Evolutionary conservation across 1,284 basidiomycete species (phyloP), one percentile per base, ranked within the genome.

Genomic region (Malassezia vespertilionis): DNA sequence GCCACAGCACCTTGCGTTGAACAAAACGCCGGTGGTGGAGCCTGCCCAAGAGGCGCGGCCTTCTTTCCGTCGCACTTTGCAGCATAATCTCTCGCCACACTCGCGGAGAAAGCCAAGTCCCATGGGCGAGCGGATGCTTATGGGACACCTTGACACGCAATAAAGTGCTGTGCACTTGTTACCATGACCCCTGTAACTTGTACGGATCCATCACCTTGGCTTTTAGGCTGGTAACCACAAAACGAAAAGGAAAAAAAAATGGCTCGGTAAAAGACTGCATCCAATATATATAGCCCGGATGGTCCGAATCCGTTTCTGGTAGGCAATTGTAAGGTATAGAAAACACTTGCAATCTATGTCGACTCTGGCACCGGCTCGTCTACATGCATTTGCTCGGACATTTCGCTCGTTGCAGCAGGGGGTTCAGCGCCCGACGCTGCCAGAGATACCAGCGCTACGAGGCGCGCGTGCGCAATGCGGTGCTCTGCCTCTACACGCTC

Each of bases 121-220:
- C 1, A 64, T 64, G 62, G 58, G 62, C 14, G 62, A 64, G 46
- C 47, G 62, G n/a, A 41, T 64, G 18, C 46, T 64, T 9, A 64
- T 64, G 62, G 62, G 62, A 21, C 62, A 64, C 47, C 60, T 40
- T 11, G 39, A 40, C 24, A 33, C 39, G 12, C 39, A 40, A 14
- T 40, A 32, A 39, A 32, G 17, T 14, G 30, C 8, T 30, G 10
- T 30, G 15, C 28, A 36, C 17, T 20, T 36, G 12, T 36, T 11
- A 18, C 23, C 18, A 3, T 21, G 23, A 17, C 34, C 18, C 17
- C 23, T 36, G 34, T 36, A 36, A 18, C n/a, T n/a, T 14, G 27
- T 28, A 8, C 27, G 27, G 27, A 28, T 28, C 27, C 27, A n/a
- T 31, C 18, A 30, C 10, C 2, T 5, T 17, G 9, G 24, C 7